phyloP scores from a whole-genome alignment of 768 basidiomycete genomes.

The Trametes villosa region DNA sequence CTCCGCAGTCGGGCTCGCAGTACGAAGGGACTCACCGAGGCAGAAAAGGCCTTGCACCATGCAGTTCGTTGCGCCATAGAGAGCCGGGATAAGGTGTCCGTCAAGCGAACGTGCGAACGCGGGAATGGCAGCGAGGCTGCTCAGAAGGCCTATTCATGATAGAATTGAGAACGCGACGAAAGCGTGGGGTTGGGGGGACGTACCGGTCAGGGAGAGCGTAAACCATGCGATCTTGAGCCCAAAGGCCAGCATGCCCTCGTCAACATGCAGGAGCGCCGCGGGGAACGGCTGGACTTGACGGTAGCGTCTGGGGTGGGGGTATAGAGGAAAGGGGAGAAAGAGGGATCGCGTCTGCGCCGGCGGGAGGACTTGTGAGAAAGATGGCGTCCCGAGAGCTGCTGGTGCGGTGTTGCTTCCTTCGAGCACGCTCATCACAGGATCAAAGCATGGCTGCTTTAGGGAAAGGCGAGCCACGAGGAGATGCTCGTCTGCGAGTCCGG shows the following conservation, averaged over 20 bases:
- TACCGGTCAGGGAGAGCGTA: conserved; percentile 58
- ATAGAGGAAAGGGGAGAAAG: conserved; percentile 5
- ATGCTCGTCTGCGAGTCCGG: conserved; percentile 3
- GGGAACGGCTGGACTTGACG: conserved; percentile 7
- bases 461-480: conserved; percentile 10
- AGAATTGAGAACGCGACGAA: background rate
- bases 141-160: conserved; percentile 46
- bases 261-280: conserved; percentile 14
- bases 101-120: conserved; percentile 49
- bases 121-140: conserved; percentile 53
- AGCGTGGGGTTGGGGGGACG: conserved; percentile 1
- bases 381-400: conserved; percentile 13
- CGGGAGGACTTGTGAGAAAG: conserved; percentile 18
- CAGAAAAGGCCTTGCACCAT: conserved; percentile 61
- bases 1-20: background rate
- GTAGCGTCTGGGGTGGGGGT: conserved; percentile 11
- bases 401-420: conserved; percentile 14
- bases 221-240: conserved; percentile 64
- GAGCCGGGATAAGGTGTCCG: conserved; percentile 51
- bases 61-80: conserved; percentile 55
- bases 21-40: conserved; percentile 47
- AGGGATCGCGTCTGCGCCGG: conserved; percentile 4
- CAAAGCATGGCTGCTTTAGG: conserved; percentile 10
- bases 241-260: conserved; percentile 53
- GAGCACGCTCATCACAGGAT: conserved; percentile 17